Evolutionary conservation across 2,329 filamentous ascomycete genomes (phyloP), one percentile per base, ranked within the genome.

Genomic region (Fusarium sp.): DNA sequence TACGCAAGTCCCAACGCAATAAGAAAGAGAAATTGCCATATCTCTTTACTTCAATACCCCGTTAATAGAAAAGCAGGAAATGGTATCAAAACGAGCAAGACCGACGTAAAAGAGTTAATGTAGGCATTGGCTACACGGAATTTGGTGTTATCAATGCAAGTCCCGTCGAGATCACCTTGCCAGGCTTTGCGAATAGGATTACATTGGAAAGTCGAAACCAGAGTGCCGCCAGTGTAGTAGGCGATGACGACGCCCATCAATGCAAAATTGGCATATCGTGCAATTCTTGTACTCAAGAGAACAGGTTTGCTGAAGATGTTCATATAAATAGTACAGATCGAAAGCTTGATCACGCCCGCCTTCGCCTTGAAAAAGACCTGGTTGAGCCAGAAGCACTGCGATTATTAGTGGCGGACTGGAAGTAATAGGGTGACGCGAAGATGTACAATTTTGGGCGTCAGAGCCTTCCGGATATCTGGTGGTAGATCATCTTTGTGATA

Each of bases 401-500:
- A 39, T 8, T 24, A 8, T 65, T 6, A 62, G 45, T 32, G 34
- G 32, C 17, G 26, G 5, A 5, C n/a, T 8, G 7, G 4, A 12
- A 8, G 15, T 3, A 24, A 14, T 13, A 6, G 8, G 5, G 8
- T 10, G 5, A 17, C 10, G 22, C 3, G 12, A 34, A 7, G 13
- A 51, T 42, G 6, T 52, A 65, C 44, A 45, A 65, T 52, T 6
- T 62, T 65, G 0, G 57, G 57, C 13, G 57, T 62, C 1, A 22
- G 4, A 6, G 62, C 62, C 13, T 32, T 45, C 26, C 24, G 38
- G 5, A 62, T 34, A 11, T 45, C 32, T 3, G 62, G 56, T 1
- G 62, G 62, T 1, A 65, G 57, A 52, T 62, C 62, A 41, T n/a
- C 45, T 45, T 65, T 65, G 39, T 61, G 56, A 50, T 64, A 61